phyloP scores from a whole-genome alignment of 345 rosid species.

The Ricinus communis region DNA sequence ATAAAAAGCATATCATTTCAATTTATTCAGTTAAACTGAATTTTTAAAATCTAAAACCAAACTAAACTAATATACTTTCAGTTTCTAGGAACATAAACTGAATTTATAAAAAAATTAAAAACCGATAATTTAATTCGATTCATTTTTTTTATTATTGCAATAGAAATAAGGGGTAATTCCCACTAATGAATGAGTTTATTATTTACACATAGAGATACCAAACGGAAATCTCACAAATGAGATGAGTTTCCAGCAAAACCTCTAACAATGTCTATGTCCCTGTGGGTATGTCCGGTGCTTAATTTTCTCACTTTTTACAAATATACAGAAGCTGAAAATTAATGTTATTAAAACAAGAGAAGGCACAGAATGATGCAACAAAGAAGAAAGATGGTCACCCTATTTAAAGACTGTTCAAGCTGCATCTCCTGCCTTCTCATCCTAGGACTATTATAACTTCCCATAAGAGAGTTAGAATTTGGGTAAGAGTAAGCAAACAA shows the following conservation, averaged over 20 bases:
- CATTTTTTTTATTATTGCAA: too few relatives aligned
- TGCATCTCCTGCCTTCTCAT: constrained; percentile 32
- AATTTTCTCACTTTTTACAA: constrained; percentile 1
- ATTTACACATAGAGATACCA: constrained; percentile 8
- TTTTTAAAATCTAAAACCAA: too few relatives aligned
- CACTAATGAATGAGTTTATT: background rate
- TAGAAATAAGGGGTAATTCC: too few relatives aligned
- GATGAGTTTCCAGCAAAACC: background rate
- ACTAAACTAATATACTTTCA: too few relatives aligned
- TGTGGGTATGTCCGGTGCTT: background rate
- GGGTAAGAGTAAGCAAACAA: constrained; percentile 43
- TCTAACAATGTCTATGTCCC: background rate
- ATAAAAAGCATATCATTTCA: too few relatives aligned
- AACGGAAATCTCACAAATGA: background rate
- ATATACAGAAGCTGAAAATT: constrained; percentile 8
- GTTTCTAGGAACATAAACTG: too few relatives aligned
- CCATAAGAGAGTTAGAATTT: constrained; percentile 9
- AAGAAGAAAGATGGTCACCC: constrained; percentile 25
- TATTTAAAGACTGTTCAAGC: constrained; percentile 28
- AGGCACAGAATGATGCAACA: constrained; percentile 32
- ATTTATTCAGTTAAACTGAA: too few relatives aligned
- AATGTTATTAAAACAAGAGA: constrained; percentile 22
- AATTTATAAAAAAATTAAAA: too few relatives aligned
- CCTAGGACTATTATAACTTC: constrained; percentile 16
- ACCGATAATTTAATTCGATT: too few relatives aligned